These are phyloP conservation scores for Saccharum spontaneum DNA, from an alignment of 176 grass and related monocot species.

Conservation along the genomic window DNA sequence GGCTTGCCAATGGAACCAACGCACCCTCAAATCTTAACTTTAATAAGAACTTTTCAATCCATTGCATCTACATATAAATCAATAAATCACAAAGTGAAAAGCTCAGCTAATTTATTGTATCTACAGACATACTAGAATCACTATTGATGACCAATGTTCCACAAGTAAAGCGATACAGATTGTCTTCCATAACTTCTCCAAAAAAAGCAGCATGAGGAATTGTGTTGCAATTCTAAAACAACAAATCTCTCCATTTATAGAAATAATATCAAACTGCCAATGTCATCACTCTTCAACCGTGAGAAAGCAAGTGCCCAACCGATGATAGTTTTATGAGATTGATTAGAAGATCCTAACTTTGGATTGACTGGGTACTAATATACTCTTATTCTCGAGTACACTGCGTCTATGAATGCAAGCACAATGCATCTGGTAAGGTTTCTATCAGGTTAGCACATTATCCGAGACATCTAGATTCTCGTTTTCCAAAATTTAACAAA, in stretches of 20 bases:
- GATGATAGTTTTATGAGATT: background rate
- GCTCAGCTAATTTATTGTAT: background rate
- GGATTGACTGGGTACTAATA: background rate
- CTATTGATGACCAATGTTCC: background rate
- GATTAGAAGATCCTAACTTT: background rate
- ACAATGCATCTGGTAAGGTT: background rate
- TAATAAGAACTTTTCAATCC: background rate
- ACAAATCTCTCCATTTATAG: background rate
- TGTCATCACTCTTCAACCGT: background rate
- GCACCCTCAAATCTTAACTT: background rate
- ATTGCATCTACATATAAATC: background rate
- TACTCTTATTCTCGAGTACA: background rate
- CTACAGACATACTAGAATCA: background rate
- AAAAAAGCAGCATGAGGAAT: background rate
- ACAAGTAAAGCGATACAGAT: background rate
- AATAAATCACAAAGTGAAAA: background rate
- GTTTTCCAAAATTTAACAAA: background rate
- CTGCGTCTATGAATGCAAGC: background rate
- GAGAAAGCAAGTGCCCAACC: background rate
- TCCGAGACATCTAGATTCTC: background rate
- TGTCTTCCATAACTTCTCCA: background rate
- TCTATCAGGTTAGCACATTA: background rate
- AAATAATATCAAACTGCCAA: background rate
- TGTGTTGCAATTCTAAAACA: constrained; percentile 1
- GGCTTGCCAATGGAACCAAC: background rate